phyloP scores from a whole-genome alignment of 257 asterid genomes.

The Nicotiana paniculata region DNA sequence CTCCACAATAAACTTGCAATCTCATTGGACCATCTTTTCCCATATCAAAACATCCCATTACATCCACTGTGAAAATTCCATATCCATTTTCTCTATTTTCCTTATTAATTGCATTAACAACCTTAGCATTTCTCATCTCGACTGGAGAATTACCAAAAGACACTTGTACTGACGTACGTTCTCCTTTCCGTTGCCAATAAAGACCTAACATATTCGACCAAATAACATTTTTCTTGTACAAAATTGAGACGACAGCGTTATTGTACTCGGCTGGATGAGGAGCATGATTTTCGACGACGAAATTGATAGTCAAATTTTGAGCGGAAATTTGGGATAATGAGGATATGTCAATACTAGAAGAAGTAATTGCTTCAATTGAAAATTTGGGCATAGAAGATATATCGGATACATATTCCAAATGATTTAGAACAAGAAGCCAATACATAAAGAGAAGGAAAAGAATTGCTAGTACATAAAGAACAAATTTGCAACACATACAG shows the following conservation, averaged over 20 bases:
- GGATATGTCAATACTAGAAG: not conserved
- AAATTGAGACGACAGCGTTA: not conserved
- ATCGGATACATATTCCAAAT: no score
- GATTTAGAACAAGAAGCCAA: no score
- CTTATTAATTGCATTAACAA: not conserved
- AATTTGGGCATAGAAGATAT: not conserved
- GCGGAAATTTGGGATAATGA: not conserved
- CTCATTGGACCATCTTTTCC: no score
- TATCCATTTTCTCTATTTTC: not conserved
- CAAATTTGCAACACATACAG: no score
- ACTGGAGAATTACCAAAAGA: not conserved
- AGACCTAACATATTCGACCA: not conserved
- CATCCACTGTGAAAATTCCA: not conserved
- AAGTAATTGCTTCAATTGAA: not conserved
- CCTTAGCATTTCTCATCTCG: not conserved
- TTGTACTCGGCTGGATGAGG: not conserved
- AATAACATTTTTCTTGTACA: not conserved
- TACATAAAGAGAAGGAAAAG: not conserved
- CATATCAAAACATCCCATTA: not conserved
- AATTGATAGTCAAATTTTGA: not conserved
- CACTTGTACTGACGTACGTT: not conserved
- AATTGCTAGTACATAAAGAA: no score
- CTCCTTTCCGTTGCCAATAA: not conserved
- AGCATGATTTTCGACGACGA: not conserved
- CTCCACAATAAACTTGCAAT: not conserved